phyloP scores from a whole-genome alignment of 495 filamentous ascomycete genomes.

The Neurospora sp. region DNA sequence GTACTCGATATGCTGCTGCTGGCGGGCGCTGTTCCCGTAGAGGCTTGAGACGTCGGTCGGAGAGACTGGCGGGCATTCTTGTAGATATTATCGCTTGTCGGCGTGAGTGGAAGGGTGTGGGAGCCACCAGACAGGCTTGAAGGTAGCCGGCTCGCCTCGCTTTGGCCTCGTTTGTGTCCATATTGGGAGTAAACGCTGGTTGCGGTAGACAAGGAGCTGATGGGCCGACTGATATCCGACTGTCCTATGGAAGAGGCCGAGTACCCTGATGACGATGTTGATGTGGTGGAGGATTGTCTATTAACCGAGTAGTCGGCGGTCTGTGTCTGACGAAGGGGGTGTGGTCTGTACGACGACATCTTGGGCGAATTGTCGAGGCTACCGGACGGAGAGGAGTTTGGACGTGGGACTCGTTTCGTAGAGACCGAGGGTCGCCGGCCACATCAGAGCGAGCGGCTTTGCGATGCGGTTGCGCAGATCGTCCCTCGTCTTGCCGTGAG shows the following conservation, averaged over 20 bases:
- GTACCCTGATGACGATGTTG: slow-evolving; percentile 68
- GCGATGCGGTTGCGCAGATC: slow-evolving; percentile 1
- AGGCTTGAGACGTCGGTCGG: slow-evolving; percentile 63
- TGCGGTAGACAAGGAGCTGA: slow-evolving; percentile 56
- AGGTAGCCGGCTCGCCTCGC: slow-evolving; percentile 49
- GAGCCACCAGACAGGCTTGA: slow-evolving; percentile 22
- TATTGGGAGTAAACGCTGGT: slow-evolving; percentile 50
- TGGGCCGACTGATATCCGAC: slow-evolving; percentile 60
- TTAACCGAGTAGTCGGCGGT: slow-evolving; percentile 52
- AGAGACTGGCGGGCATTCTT: slow-evolving; percentile 65
- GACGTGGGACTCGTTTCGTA: neutral
- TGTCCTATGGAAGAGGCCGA: slow-evolving; percentile 54
- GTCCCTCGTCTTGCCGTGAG: neutral
- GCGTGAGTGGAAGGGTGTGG: slow-evolving; percentile 33
- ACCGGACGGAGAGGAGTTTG: slow-evolving; percentile 12
- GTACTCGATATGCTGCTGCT: slow-evolving; percentile 13
- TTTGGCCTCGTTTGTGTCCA: slow-evolving; percentile 67
- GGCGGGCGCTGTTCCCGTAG: slow-evolving; percentile 32
- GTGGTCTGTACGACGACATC: slow-evolving; percentile 37
- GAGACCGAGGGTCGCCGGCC: slow-evolving; percentile 3
- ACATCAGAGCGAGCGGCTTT: slow-evolving; percentile 12
- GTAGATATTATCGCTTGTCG: slow-evolving; percentile 48
- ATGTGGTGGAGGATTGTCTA: slow-evolving; percentile 70
- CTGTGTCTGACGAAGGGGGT: slow-evolving; percentile 53
- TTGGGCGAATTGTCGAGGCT: slow-evolving; percentile 2